Evolutionary conservation across 139 green algal genomes (phyloP).

Genomic region (Volvox reticuliferus): DNA sequence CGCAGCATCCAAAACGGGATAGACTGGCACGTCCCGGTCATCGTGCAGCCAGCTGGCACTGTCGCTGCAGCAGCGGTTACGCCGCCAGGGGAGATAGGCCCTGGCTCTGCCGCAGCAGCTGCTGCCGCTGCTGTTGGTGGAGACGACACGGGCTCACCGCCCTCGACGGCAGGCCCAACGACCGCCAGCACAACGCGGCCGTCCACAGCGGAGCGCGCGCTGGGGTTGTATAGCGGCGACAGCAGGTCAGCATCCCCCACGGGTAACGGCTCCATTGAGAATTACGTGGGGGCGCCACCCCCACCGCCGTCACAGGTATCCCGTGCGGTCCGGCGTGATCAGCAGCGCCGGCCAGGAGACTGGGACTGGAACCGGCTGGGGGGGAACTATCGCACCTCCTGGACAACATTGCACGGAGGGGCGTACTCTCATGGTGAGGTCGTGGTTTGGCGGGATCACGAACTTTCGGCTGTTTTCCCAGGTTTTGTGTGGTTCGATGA

Average conservation of each 20-base stretch:
- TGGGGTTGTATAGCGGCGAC: not conserved
- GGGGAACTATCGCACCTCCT: conserved; percentile 59
- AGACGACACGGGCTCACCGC: not conserved
- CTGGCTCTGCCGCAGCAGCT: not conserved
- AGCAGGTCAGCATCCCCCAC: not conserved
- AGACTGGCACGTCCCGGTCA: conserved; percentile 59
- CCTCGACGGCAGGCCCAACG: not conserved
- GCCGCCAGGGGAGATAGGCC: not conserved
- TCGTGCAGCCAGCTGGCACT: conserved; percentile 15
- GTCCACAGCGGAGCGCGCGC: not conserved
- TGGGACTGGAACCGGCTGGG: conserved; percentile 60
- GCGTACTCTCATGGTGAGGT: conserved; percentile 45
- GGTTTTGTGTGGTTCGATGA: too few relatives aligned
- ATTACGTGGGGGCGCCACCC: conserved; percentile 17
- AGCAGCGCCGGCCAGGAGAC: conserved; percentile 44
- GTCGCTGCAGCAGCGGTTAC: not conserved
- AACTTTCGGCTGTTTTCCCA: too few relatives aligned
- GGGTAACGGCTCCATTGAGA: not conserved
- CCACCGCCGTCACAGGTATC: conserved; percentile 51
- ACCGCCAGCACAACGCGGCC: not conserved
- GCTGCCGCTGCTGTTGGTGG: not conserved
- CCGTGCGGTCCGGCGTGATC: conserved; percentile 33
- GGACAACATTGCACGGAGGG: conserved; percentile 59
- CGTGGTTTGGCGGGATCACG: too few relatives aligned
- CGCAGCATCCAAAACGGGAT: conserved; percentile 64